Percentiles rank a stretch among this genome's conserved stretches.
These are phyloP conservation scores for Tarenaya hassleriana DNA, from an alignment of 345 rosid species.

Conservation along the genomic window DNA sequence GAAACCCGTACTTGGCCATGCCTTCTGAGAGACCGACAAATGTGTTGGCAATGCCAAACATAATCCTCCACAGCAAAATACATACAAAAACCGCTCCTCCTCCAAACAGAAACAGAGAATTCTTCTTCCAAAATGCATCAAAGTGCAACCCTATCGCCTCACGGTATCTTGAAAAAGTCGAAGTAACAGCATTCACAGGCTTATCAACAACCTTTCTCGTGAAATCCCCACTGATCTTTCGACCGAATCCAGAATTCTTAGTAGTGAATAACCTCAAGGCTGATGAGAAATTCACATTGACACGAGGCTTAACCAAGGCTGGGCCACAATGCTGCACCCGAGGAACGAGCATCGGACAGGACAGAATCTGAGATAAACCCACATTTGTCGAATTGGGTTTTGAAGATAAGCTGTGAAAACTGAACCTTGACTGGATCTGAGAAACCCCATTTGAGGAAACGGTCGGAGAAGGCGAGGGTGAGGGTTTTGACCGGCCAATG, in stretches of 20 bases:
- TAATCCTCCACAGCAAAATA: slow-evolving; percentile 73
- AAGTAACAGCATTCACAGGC: slow-evolving; percentile 43
- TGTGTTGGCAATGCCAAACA: slow-evolving; percentile 83
- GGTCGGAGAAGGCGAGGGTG: slow-evolving; percentile 18
- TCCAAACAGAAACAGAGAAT: slow-evolving; percentile 53
- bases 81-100: slow-evolving; percentile 60
- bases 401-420: slow-evolving; percentile 23
- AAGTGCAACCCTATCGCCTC: slow-evolving; percentile 68
- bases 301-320: slow-evolving; percentile 22
- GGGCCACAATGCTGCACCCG: slow-evolving; percentile 9
- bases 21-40: slow-evolving; percentile 84
- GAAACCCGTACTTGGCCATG: slow-evolving; percentile 87
- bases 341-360: slow-evolving; percentile 13
- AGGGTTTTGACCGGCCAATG: slow-evolving; percentile 22
- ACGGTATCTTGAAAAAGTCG: slow-evolving; percentile 52
- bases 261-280: slow-evolving; percentile 47
- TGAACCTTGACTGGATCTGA: slow-evolving; percentile 22
- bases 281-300: slow-evolving; percentile 17
- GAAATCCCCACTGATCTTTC: slow-evolving; percentile 33
- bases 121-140: slow-evolving; percentile 74
- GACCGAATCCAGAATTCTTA: slow-evolving; percentile 29
- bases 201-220: slow-evolving; percentile 46
- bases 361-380: slow-evolving; percentile 32
- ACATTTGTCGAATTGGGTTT: slow-evolving; percentile 32
- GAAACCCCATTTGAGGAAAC: slow-evolving; percentile 22